Evolutionary conservation across 208 protist genomes (phyloP).

Genomic region (Crithidia thermophila): DNA sequence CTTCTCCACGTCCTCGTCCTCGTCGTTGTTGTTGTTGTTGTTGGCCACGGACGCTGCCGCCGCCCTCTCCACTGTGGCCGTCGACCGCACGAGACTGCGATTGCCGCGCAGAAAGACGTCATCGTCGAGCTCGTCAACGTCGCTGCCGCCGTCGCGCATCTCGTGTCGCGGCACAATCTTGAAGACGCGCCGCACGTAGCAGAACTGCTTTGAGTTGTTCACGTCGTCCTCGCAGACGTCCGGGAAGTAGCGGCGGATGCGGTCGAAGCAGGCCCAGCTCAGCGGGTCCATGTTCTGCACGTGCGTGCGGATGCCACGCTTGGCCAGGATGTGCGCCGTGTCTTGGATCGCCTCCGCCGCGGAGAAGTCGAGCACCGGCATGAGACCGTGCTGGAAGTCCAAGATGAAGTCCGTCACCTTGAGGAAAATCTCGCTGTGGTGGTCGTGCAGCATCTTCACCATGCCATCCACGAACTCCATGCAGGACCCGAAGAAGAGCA

Average conservation of each 20-base stretch:
- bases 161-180: constrained; percentile 12
- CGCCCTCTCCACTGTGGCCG: constrained; percentile 2
- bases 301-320: constrained; percentile 57
- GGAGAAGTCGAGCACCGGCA: constrained; percentile 61
- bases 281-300: constrained; percentile 57
- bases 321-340: constrained; percentile 38
- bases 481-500: constrained; percentile 62
- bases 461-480: constrained; percentile 57
- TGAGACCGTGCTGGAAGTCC: constrained; percentile 56
- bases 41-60: neutral
- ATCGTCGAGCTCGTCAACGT: constrained; percentile 33
- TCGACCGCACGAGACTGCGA: constrained; percentile 26
- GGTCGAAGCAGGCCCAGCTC: constrained; percentile 49
- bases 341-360: constrained; percentile 53
- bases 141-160: constrained; percentile 11
- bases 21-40: neutral
- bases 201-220: constrained; percentile 52
- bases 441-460: constrained; percentile 48
- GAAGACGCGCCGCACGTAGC: constrained; percentile 53
- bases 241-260: constrained; percentile 46
- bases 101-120: constrained; percentile 49
- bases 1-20: neutral
- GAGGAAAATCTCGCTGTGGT: constrained; percentile 55
- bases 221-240: constrained; percentile 51
- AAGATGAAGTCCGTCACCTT: constrained; percentile 61